These are phyloP conservation scores for Mantamonas sphyraenae DNA, from an alignment of 78 protist species.

Conservation along the genomic window DNA sequence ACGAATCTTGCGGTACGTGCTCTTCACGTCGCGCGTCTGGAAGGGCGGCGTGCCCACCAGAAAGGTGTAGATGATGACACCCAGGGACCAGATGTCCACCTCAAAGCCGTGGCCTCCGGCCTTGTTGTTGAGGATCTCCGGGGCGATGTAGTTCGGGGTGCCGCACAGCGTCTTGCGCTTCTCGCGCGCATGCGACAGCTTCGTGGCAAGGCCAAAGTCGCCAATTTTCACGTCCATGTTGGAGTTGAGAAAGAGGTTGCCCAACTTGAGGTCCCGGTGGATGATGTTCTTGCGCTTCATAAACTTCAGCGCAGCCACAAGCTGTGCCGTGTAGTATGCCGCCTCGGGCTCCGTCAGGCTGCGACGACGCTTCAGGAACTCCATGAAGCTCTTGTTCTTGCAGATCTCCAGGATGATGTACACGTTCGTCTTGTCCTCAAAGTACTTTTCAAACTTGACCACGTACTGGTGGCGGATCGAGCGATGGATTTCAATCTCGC, in stretches of 20 bases:
- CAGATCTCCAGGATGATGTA: conserved; percentile 92
- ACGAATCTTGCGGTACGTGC: conserved; percentile 77
- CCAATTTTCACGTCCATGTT: conserved; percentile 80
- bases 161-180: conserved; percentile 92
- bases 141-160: conserved; percentile 98
- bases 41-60: conserved; percentile 95
- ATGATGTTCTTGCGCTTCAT: conserved; percentile 54
- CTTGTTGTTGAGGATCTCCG: conserved; percentile 80
- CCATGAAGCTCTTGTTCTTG: conserved; percentile 72
- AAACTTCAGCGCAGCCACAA: conserved; percentile 31
- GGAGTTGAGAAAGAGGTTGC: conserved; percentile 75
- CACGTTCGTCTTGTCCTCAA: conserved; percentile 82
- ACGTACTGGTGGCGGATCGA: conserved; percentile 75
- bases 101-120: conserved; percentile 57
- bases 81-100: conserved; percentile 89
- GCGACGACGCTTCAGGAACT: conserved; percentile 48
- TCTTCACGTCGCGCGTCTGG: conserved; percentile 76
- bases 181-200: conserved; percentile 68
- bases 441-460: conserved; percentile 68
- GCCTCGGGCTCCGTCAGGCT: conserved; percentile 65
- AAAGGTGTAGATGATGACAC: conserved; percentile 85
- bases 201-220: conserved; percentile 95
- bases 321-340: conserved; percentile 46
- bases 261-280: conserved; percentile 84
- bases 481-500: conserved; percentile 90